Percentiles rank a stretch among this genome's conserved stretches.
These are phyloP conservation scores for Xylariaceae sp. DNA, from an alignment of 2,329 filamentous ascomycete genomes.

Conservation along the genomic window DNA sequence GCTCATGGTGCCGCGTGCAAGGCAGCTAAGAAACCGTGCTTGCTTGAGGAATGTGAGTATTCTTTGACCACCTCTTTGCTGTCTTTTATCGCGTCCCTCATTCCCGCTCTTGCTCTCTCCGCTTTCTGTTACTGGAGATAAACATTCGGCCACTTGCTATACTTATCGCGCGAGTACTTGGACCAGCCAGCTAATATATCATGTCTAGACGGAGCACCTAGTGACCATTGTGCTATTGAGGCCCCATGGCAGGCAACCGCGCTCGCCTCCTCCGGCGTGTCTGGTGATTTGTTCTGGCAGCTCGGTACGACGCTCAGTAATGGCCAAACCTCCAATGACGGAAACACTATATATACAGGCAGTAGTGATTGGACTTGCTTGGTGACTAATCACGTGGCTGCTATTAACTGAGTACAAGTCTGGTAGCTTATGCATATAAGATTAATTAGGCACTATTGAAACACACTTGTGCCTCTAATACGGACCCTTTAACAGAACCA, in stretches of 20 bases:
- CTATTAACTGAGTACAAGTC: conserved; percentile 30
- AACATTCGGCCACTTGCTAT: too few relatives aligned
- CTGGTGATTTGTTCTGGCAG: conserved; percentile 43
- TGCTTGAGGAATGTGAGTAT: conserved; percentile 49
- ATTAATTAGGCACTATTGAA: too few relatives aligned
- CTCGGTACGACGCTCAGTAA: conserved; percentile 44
- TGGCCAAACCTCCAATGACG: conserved; percentile 50
- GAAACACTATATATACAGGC: conserved; percentile 53
- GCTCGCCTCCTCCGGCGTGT: conserved; percentile 36
- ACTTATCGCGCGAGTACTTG: neutral
- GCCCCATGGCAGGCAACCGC: conserved; percentile 39
- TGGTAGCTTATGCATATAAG: too few relatives aligned
- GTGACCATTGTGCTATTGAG: conserved; percentile 40
- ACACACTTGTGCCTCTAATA: too few relatives aligned
- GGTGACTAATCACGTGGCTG: conserved; percentile 51
- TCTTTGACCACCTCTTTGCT: neutral
- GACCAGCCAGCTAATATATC: neutral
- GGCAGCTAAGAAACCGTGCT: conserved; percentile 47
- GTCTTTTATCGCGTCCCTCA: neutral
- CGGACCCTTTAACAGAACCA: too few relatives aligned
- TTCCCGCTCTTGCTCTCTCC: neutral
- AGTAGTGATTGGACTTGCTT: conserved; percentile 50
- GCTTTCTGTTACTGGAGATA: too few relatives aligned
- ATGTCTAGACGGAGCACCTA: conserved; percentile 34
- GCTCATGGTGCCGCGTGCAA: conserved; percentile 47